Evolutionary conservation across 2,329 filamentous ascomycete species (phyloP), one percentile per base, ranked within the genome.

Genomic region (Monosporascus ibericus): DNA sequence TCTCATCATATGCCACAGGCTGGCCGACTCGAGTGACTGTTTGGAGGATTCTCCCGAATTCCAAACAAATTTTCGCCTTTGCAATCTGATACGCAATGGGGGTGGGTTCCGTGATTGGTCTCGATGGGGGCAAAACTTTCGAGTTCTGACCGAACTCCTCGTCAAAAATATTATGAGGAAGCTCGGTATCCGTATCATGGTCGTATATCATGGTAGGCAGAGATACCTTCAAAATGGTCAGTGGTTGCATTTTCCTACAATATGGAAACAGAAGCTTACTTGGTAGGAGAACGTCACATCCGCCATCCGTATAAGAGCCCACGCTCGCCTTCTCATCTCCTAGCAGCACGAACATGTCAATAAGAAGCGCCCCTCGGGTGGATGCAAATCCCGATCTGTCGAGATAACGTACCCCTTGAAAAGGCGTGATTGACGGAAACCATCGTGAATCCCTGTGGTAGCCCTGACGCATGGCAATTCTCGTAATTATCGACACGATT

Each of bases 221-320:
- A n/a, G 79, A 82, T 2, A 84, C 76, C 66, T 68, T 55, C 5
- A 4, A 5, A n/a, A 36, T 44, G 14, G 47, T 56, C 52, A 61
- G 55, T 54, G 14, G 55, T 49, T 48, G 7, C 20, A 37, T 39
- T 27, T 14, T 34, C 2, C 5, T 24, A 18, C 22, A 15, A 3
- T 5, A 4, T 30, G 6, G 14, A 25, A 14, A 17, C 3, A 34
- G 8, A n/a, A 58, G 15, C 79, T 79, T 55, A 81, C 75, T 63
- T 90, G 87, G 55, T 89, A 87, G 1, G 89, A 92, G 63, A 92
- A 90, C 51, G 91, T 76, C 11, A 89, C 77, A 65, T 94, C 89
- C 27, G 81, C 78, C 71, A 88, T 86, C 50, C 87, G 79, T 39
- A 94, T 77, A 49, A 89, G 76, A 7, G 85, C 81, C 89, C 85